Evolutionary conservation across 2,329 filamentous ascomycete genomes (phyloP), one percentile per base, ranked within the genome.

Genomic region (Ophidiomyces ophidiicola): DNA sequence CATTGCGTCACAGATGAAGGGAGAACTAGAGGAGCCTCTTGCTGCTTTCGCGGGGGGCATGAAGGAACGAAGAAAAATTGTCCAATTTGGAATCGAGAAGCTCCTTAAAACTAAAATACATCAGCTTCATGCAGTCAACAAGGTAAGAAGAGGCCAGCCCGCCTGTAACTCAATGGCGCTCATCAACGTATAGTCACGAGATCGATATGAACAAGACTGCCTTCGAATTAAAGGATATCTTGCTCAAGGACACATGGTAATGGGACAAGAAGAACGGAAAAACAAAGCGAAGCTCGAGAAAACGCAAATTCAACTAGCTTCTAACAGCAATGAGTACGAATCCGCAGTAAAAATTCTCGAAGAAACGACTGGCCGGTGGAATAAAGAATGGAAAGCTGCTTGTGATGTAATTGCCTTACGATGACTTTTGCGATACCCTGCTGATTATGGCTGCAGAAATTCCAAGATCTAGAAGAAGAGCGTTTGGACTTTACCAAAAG

Each of bases 241-340:
- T 3, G 90, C 92, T 3, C 90, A 98, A 62, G 90, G 90, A 6
- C 92, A 98, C 59, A 98, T 98, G 90, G 90, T 98, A 42, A 98
- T 98, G 90, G 90, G 90, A 10, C 90, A 98, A 53, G 90, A 98
- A 59, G 90, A 98, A 66, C 78, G 90, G 19, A 94, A 94, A 65
- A 98, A 98, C 62, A 98, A 98, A 65, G 87, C 88, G 15, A 96
- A 94, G 63, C 73, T 98, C 30, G 90, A 98, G 61, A 98, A 98
- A 72, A 96, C 90, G 1, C 90, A 98, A 59, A 90, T 94, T 52
- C 92, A 87, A 53, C 73, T 98, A 43, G 87, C 87, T 0, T 78
- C 79, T 5, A 87, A 87, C 44, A 96, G 92, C 62, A 79, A 77
- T 31, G 90, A 96, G 53, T 98, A 98, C 57, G 88, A 98, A 60